A percentile compares a stretch with the other conserved stretches of the same genome.
Conservation (phyloP, 306 rosid genomes). For the Sphenostylis stenocarpa region DNA sequence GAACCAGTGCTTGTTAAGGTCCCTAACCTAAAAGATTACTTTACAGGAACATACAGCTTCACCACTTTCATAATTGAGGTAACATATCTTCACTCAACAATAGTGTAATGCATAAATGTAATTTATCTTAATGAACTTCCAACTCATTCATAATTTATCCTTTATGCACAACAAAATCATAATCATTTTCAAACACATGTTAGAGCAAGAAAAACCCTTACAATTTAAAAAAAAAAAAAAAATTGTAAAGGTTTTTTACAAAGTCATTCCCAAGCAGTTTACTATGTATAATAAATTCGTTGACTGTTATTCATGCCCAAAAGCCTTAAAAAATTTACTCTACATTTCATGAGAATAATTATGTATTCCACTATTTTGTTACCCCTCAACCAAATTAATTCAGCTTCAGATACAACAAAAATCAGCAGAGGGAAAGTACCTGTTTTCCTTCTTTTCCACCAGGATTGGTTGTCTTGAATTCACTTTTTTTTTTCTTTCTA, state of each 20-base stretch:
- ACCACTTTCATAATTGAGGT: background rate
- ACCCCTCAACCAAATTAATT: constrained; percentile 8
- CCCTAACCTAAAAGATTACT: background rate
- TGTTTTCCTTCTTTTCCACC: constrained; percentile 25
- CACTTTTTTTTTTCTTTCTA: constrained; percentile 36
- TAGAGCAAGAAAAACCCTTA: background rate
- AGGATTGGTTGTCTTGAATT: constrained; percentile 37
- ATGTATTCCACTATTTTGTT: background rate
- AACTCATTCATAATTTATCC: background rate
- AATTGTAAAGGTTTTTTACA: background rate
- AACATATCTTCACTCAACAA: background rate
- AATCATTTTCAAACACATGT: background rate
- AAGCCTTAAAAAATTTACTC: background rate
- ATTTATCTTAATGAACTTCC: background rate
- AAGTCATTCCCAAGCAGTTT: background rate
- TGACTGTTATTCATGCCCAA: background rate
- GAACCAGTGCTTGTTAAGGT: background rate
- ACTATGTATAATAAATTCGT: background rate
- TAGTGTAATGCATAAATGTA: background rate
- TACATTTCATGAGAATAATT: background rate
- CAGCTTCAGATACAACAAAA: background rate
- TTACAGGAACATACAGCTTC: background rate
- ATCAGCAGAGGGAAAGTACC: constrained; percentile 36
- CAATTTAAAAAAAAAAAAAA: background rate
- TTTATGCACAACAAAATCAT: background rate